Conservation (phyloP, 176 grass and related monocot genomes). For the Eragrostis nindensis region DNA sequence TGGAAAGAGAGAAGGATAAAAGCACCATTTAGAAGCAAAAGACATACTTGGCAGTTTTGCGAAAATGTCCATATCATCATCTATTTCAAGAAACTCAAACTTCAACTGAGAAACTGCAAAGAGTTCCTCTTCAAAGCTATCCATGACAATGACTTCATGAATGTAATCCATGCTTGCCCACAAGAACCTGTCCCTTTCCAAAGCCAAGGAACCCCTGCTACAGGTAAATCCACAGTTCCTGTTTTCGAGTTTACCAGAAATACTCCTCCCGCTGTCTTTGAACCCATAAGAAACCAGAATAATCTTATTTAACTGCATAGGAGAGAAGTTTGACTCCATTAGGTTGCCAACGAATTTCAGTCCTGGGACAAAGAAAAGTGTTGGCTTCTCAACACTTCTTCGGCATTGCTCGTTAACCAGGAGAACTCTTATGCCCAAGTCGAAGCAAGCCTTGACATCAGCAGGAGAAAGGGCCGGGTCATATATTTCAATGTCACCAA, state of each 20-base stretch:
- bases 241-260: neutral
- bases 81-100: neutral
- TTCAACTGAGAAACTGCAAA: neutral
- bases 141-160: neutral
- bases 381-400: neutral
- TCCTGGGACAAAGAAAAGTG: neutral
- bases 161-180: neutral
- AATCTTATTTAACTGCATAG: neutral
- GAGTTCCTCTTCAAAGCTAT: neutral
- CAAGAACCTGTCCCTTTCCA: neutral
- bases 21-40: neutral
- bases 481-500: conserved; percentile 5
- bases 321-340: neutral
- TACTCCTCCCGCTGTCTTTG: neutral
- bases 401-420: conserved; percentile 5
- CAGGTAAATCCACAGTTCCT: neutral
- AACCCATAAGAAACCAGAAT: neutral
- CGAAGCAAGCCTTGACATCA: neutral
- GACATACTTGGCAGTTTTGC: neutral
- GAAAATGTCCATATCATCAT: neutral
- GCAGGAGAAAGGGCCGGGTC: neutral
- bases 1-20: neutral
- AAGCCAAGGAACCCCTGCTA: neutral
- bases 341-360: neutral
- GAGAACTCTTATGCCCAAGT: neutral